A percentile compares a stretch with the other conserved stretches of the same genome.
phyloP scores from a whole-genome alignment of 257 asterid species.

The Henckelia pumila region DNA sequence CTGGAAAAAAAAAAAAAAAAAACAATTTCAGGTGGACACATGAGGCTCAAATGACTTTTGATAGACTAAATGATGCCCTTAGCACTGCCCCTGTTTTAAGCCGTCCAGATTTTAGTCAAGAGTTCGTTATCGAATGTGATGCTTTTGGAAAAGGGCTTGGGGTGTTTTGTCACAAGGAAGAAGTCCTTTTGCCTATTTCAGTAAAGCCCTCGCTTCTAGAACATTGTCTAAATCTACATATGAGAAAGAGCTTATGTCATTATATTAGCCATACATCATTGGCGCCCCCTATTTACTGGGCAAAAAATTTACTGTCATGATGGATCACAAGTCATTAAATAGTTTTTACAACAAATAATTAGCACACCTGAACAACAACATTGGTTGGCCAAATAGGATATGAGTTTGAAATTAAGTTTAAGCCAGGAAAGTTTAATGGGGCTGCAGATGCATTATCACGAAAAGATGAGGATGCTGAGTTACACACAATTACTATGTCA shows the following conservation, averaged over 20 bases:
- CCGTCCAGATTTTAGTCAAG: neutral
- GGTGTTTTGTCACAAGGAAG: neutral
- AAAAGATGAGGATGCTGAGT: too few species aligned
- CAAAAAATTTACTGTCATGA: neutral
- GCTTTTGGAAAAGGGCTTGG: neutral
- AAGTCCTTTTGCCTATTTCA: neutral
- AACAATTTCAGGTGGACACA: neutral
- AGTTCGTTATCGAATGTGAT: neutral
- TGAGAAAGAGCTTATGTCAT: neutral
- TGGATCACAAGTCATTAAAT: neutral
- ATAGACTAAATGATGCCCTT: neutral
- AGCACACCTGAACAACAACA: neutral
- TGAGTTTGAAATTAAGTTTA: neutral
- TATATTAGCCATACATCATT: neutral
- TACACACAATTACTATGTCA: too few species aligned
- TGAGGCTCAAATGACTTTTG: neutral
- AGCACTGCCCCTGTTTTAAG: neutral
- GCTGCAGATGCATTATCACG: neutral
- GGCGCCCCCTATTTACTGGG: conserved; percentile 1
- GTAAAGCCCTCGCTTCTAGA: neutral
- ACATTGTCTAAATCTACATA: neutral
- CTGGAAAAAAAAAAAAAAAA: too few species aligned
- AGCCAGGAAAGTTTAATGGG: neutral
- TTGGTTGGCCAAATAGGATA: neutral
- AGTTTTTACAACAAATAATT: neutral